Percentiles rank a stretch among this genome's conserved stretches.
phyloP scores from a whole-genome alignment of 331 rosid species.

The Acacia concinna region DNA sequence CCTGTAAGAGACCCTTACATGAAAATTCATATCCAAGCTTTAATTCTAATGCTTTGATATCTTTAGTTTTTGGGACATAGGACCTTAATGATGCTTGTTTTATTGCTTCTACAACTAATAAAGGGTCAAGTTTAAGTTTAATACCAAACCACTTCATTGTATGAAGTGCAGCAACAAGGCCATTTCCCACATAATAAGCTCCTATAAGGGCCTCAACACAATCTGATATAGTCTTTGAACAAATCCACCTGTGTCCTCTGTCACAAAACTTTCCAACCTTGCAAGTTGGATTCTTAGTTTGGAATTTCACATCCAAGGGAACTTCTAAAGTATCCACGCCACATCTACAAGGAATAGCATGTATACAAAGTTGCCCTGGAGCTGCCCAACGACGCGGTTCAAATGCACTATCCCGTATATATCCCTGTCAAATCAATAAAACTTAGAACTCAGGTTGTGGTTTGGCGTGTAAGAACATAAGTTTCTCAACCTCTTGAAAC shows the following conservation, averaged over 20 bases:
- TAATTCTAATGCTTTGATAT: slow-evolving; percentile 51
- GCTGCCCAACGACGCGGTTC: slow-evolving; percentile 81
- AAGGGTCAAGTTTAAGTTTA: slow-evolving; percentile 49
- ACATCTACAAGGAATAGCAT: slow-evolving; percentile 59
- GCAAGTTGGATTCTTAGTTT: slow-evolving; percentile 42
- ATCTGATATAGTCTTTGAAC: slow-evolving; percentile 72
- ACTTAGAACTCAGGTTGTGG: not conserved
- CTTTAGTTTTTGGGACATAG: slow-evolving; percentile 43
- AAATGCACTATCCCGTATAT: slow-evolving; percentile 62
- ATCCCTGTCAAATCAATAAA: slow-evolving; percentile 46
- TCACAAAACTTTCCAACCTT: slow-evolving; percentile 66
- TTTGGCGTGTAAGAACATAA: not conserved
- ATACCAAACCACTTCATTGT: slow-evolving; percentile 65
- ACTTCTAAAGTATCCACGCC: slow-evolving; percentile 65
- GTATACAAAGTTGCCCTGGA: slow-evolving; percentile 55
- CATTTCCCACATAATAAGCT: slow-evolving; percentile 66
- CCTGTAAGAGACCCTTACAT: slow-evolving; percentile 55
- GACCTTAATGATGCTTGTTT: slow-evolving; percentile 44
- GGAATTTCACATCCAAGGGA: slow-evolving; percentile 53
- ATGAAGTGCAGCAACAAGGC: slow-evolving; percentile 57
- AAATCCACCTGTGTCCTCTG: slow-evolving; percentile 76
- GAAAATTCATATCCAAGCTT: slow-evolving; percentile 57
- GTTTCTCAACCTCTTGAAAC: not conserved
- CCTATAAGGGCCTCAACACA: slow-evolving; percentile 78
- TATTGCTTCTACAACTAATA: slow-evolving; percentile 54